A percentile compares a stretch with the other conserved stretches of the same genome.
These are phyloP conservation scores for Metarhizium guizhouense DNA, from an alignment of 2,329 filamentous ascomycete genomes.

Conservation along the genomic window DNA sequence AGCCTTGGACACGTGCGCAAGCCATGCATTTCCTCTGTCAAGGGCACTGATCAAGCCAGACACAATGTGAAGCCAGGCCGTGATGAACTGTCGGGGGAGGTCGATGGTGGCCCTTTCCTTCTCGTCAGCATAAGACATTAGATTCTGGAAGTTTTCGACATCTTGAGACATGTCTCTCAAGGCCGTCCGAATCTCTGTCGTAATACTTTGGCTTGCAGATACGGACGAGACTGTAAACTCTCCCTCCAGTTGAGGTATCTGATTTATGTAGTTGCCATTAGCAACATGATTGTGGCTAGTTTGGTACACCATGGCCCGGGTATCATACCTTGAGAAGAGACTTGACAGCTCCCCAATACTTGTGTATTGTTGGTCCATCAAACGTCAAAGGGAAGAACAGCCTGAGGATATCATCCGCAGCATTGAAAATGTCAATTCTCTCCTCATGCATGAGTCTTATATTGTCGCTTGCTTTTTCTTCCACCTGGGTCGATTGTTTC, in stretches of 20 bases:
- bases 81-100: conserved; percentile 27
- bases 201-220: conserved; percentile 1
- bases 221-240: background rate
- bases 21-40: conserved; percentile 14
- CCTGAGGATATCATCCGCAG: conserved; percentile 28
- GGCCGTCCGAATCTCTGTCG: conserved; percentile 5
- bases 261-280: background rate
- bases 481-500: conserved; percentile 12
- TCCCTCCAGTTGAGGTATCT: conserved; percentile 9
- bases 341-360: conserved; percentile 35
- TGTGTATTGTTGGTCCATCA: conserved; percentile 27
- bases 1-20: conserved; percentile 20
- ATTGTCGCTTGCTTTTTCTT: conserved; percentile 15
- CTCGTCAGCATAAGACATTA: conserved; percentile 17
- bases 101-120: conserved; percentile 19
- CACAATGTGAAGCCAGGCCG: conserved; percentile 33
- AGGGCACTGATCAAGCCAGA: conserved; percentile 25
- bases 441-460: conserved; percentile 20
- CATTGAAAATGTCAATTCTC: conserved; percentile 30
- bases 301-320: background rate
- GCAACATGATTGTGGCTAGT: background rate
- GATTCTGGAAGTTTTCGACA: conserved; percentile 19
- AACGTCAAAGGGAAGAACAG: conserved; percentile 32
- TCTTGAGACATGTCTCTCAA: conserved; percentile 16
- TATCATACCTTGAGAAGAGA: conserved; percentile 18